Conservation (phyloP, 805 yeast species). For the Saccharomycopsis selenospora region DNA sequence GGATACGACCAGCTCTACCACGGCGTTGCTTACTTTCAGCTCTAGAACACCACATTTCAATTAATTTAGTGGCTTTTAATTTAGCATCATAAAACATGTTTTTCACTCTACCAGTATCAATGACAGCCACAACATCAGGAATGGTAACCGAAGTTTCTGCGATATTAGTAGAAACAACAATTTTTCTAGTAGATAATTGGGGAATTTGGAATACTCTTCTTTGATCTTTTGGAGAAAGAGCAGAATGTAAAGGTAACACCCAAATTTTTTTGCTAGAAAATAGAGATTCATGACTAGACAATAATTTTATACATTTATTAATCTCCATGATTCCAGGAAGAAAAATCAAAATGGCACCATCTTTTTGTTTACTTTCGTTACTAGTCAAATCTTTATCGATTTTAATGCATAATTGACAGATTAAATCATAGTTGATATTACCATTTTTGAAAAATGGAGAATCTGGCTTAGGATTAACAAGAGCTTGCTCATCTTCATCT, state of each 20-base stretch:
- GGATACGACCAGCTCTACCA: conserved; percentile 98
- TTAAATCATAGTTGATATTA: conserved; percentile 65
- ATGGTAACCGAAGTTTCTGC: conserved; percentile 98
- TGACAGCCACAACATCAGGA: conserved; percentile 87
- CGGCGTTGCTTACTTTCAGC: conserved; percentile 89
- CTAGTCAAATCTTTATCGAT: conserved; percentile 50
- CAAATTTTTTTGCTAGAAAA: conserved; percentile 24
- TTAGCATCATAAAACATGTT: conserved; percentile 62
- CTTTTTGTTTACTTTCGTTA: conserved; percentile 26
- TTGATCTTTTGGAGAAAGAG: conserved; percentile 77
- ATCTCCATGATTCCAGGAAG: conserved; percentile 91
- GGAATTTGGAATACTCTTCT: conserved; percentile 59
- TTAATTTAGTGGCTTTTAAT: conserved; percentile 59
- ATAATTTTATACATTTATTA: conserved; percentile 47
- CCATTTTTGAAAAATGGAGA: conserved; percentile 61
- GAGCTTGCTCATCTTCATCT: conserved; percentile 21
- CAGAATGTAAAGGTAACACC: conserved; percentile 78
- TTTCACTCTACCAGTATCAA: conserved; percentile 84
- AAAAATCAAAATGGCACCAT: conserved; percentile 78
- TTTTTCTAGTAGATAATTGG: conserved; percentile 52
- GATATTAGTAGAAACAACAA: conserved; percentile 85
- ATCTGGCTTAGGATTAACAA: conserved; percentile 51
- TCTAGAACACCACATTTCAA: conserved; percentile 80
- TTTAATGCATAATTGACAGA: conserved; percentile 46
- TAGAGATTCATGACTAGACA: conserved; percentile 22